Percentiles rank a stretch among this genome's conserved stretches.
Conservation (phyloP, 495 filamentous ascomycete genomes). For the Melanomma pulvis-pyrius region DNA sequence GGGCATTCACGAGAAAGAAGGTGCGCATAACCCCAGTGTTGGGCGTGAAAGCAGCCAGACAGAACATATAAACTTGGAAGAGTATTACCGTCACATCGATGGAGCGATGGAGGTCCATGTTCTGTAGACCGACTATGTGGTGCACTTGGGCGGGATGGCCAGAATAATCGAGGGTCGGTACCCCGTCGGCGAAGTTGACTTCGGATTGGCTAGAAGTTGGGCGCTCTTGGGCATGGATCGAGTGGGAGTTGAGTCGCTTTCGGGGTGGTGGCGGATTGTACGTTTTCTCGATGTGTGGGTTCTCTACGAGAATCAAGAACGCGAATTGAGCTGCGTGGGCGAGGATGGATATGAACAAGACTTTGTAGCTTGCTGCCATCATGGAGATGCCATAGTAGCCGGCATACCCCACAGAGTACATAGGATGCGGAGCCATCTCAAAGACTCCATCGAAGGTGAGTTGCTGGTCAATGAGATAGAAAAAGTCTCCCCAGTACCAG, state of each 20-base stretch:
- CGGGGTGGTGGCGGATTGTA: slow-evolving; percentile 84
- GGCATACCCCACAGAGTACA: slow-evolving; percentile 98
- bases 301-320: slow-evolving; percentile 87
- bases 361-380: slow-evolving; percentile 96
- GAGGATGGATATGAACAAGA: slow-evolving; percentile 91
- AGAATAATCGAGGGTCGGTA: slow-evolving; percentile 40
- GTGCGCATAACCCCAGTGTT: slow-evolving; percentile 71
- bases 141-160: slow-evolving; percentile 68
- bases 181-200: slow-evolving; percentile 24
- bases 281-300: slow-evolving; percentile 97
- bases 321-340: slow-evolving; percentile 94
- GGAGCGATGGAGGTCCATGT: slow-evolving; percentile 83
- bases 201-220: slow-evolving; percentile 40
- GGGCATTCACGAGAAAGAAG: slow-evolving; percentile 79
- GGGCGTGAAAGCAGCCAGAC: slow-evolving; percentile 74
- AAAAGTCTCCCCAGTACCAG: slow-evolving; percentile 99
- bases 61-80: slow-evolving; percentile 70
- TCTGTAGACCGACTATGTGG: slow-evolving; percentile 76
- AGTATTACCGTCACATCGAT: slow-evolving; percentile 81
- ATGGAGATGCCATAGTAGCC: slow-evolving; percentile 99
- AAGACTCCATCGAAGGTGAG: slow-evolving; percentile 98
- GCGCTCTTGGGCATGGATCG: slow-evolving; percentile 26
- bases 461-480: slow-evolving; percentile 97
- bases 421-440: slow-evolving; percentile 98
- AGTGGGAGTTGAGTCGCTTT: slow-evolving; percentile 37